Evolutionary conservation across 1,284 basidiomycete species (phyloP).

Genomic region (Ceratorhiza oryzae-sativae): DNA sequence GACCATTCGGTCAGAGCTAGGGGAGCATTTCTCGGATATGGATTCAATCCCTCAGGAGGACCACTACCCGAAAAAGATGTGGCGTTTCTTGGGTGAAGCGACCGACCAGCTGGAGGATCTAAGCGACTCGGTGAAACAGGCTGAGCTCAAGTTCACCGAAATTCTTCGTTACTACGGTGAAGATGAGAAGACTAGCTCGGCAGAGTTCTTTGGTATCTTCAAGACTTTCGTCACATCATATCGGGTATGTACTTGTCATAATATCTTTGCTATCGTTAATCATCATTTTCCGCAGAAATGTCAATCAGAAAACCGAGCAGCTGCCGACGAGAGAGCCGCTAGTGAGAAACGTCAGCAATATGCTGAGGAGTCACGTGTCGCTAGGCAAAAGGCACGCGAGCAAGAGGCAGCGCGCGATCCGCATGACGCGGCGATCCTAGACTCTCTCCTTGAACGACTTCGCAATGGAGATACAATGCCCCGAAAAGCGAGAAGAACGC

Average conservation of each 20-base stretch:
- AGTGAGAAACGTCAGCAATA: conserved; percentile 70
- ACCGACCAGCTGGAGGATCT: conserved; percentile 78
- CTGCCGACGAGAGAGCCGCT: conserved; percentile 69
- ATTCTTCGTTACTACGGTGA: conserved; percentile 91
- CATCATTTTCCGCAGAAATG: conserved; percentile 75
- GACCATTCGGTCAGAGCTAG: conserved; percentile 77
- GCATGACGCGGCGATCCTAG: conserved; percentile 70
- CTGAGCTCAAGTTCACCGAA: conserved; percentile 80
- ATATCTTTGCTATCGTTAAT: conserved; percentile 21
- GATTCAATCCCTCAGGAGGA: conserved; percentile 64
- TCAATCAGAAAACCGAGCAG: conserved; percentile 74
- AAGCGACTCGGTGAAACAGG: conserved; percentile 82
- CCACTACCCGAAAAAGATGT: conserved; percentile 87
- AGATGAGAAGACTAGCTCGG: conserved; percentile 80
- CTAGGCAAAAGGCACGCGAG: conserved; percentile 61
- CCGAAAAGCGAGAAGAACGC: conserved; percentile 63
- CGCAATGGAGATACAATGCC: conserved; percentile 67
- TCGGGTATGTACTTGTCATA: conserved; percentile 60
- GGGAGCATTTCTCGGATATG: conserved; percentile 77
- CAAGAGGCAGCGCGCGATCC: conserved; percentile 56
- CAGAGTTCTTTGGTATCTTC: conserved; percentile 94
- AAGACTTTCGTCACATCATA: conserved; percentile 94
- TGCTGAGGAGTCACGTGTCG: conserved; percentile 67
- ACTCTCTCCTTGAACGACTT: conserved; percentile 75
- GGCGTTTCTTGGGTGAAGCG: conserved; percentile 81